These are phyloP conservation scores for Athelia sp. DNA, from an alignment of 1,284 basidiomycete genomes.

Conservation along the genomic window DNA sequence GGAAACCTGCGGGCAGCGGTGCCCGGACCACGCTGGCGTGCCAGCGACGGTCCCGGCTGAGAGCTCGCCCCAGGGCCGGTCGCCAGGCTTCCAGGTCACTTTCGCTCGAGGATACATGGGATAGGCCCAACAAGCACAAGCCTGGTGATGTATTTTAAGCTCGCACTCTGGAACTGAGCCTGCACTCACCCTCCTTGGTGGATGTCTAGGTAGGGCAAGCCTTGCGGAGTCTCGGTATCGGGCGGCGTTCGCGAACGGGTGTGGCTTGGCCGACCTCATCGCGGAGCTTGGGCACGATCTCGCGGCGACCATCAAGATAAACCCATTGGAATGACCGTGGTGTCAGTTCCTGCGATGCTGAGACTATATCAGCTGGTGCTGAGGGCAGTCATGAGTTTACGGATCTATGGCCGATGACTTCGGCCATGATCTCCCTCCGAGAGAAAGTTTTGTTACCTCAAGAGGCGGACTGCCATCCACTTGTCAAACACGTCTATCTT, in stretches of 20 bases:
- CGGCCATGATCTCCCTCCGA: conserved; percentile 59
- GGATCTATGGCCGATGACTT: conserved; percentile 73
- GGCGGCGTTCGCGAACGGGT: conserved; percentile 50
- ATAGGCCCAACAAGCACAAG: conserved; percentile 60
- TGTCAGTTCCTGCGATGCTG: conserved; percentile 72
- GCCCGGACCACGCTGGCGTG: conserved; percentile 73
- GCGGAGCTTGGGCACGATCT: conserved; percentile 61
- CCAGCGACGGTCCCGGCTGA: conserved; percentile 68
- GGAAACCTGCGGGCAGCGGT: conserved; percentile 62
- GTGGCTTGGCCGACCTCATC: conserved; percentile 66
- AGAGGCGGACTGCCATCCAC: too few species aligned
- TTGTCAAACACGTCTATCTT: too few species aligned
- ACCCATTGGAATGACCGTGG: conserved; percentile 64
- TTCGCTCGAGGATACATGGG: conserved; percentile 70
- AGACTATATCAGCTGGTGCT: conserved; percentile 1
- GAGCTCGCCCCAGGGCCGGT: conserved; percentile 65
- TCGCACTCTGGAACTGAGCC: too few species aligned
- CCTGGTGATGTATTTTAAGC: conserved; percentile 28
- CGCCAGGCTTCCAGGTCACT: conserved; percentile 51
- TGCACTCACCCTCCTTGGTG: conserved; percentile 62
- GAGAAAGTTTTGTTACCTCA: too few species aligned
- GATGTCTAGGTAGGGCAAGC: conserved; percentile 69
- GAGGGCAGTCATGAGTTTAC: conserved; percentile 18
- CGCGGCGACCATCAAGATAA: conserved; percentile 74
- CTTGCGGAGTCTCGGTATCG: conserved; percentile 51